Evolutionary conservation across 2,329 filamentous ascomycete genomes (phyloP).

Genomic region (Colletotrichum sp.): DNA sequence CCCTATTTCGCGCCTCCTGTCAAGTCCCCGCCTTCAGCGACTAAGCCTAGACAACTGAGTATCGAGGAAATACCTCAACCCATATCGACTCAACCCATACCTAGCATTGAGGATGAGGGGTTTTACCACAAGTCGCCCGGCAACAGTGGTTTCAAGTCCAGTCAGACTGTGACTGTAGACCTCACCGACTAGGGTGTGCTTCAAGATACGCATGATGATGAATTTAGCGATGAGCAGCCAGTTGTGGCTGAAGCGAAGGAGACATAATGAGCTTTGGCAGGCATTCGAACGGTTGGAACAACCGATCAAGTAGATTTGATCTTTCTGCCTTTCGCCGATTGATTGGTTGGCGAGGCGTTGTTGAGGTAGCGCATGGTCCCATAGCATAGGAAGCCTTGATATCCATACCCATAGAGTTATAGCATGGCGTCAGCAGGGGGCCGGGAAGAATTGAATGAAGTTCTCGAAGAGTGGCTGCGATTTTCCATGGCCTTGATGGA

Average conservation of each 20-base stretch:
- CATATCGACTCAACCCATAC: not conserved
- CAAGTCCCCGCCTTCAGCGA: not conserved
- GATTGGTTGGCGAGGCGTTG: not conserved
- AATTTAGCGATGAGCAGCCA: not conserved
- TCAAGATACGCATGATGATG: not conserved
- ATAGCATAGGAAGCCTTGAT: not conserved
- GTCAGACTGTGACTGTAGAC: conserved; percentile 9
- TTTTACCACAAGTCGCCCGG: not conserved
- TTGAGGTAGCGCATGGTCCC: not conserved
- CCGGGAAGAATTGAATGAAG: not conserved
- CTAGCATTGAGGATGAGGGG: not conserved
- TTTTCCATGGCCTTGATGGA: not conserved
- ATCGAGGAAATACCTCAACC: not conserved
- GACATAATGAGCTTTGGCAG: not conserved
- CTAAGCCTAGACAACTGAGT: not conserved
- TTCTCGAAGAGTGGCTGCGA: not conserved
- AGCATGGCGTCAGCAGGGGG: not conserved
- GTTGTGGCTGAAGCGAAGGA: not conserved
- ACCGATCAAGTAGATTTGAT: not conserved
- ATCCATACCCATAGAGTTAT: conserved; percentile 7
- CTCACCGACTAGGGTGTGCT: not conserved
- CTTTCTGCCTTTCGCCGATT: not conserved
- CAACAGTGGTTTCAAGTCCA: not conserved
- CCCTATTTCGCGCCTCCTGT: not conserved
- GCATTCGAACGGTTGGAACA: not conserved